phyloP scores from a whole-genome alignment of 1,139 yeast genomes.

The Pichia kudriavzevii region DNA sequence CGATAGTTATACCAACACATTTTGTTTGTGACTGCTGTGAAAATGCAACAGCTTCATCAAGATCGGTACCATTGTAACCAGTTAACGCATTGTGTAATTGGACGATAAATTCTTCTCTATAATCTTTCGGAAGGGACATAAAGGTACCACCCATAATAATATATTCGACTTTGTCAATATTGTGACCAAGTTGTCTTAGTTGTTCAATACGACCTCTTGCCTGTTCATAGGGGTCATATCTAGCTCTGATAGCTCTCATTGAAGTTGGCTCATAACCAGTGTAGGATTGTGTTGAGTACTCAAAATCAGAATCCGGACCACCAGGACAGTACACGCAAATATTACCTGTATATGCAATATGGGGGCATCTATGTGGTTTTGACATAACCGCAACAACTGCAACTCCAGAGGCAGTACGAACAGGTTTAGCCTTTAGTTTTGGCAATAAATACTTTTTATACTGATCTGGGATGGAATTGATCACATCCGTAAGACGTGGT shows the following conservation, averaged over 20 bases:
- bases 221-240: constrained; percentile 97
- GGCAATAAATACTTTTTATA: constrained; percentile 87
- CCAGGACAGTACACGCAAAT: constrained; percentile 99
- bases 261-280: constrained; percentile 99
- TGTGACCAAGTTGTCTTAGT: constrained; percentile 88
- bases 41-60: constrained; percentile 84
- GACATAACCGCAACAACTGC: constrained; percentile 99
- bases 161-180: constrained; percentile 94
- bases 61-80: constrained; percentile 80
- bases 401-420: constrained; percentile 95
- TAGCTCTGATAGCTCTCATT: constrained; percentile 95
- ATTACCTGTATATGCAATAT: constrained; percentile 96
- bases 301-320: constrained; percentile 98
- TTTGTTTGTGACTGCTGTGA: constrained; percentile 94
- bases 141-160: constrained; percentile 99
- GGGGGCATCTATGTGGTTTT: constrained; percentile 98
- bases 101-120: constrained; percentile 82
- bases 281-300: constrained; percentile 94
- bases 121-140: constrained; percentile 86
- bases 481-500: constrained; percentile 92
- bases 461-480: constrained; percentile 92
- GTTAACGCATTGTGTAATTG: constrained; percentile 91
- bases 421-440: constrained; percentile 94
- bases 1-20: constrained; percentile 97
- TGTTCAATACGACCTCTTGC: constrained; percentile 98